Base-by-base conservation (phyloP, 1,139 yeast species). In the Magnusiomyces paraingens region DNA sequence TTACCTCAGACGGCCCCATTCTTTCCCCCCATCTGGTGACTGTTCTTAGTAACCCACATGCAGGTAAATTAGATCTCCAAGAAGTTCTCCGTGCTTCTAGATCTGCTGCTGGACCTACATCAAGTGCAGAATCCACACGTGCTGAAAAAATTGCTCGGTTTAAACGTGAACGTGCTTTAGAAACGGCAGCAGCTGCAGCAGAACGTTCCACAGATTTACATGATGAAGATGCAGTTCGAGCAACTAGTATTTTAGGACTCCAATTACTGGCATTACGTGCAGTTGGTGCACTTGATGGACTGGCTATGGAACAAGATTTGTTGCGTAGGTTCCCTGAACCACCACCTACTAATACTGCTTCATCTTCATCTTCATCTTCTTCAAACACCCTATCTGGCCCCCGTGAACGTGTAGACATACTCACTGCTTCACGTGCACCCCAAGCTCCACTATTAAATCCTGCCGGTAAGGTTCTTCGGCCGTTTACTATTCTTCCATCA, bases 391-490 rank as follows among this genome's bases (percentile, higher is more conserved):
- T 5, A 8, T 8, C 32, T n/a, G n/a, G n/a, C 32, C 32, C 32
- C 32, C 32, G 32, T 8, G 32, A 26, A 8, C 32, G 32, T 26
- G 32, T 26, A 4, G 32, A 26, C 32, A 4, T 26, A 8, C 32
- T 26, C 8, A 26, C 32, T 8, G 4, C 18, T n/a, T 10, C 17
- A 41, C 51, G 0, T 42, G 41, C 43, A 10, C 11, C 12, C 11
- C 43, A 2, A 8, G 21, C 47, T 5, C 60, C 61, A 2, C 62
- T 77, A 72, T 59, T 64, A 70, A 54, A 81, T 18, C 50, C 57
- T 11, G 80, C 80, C 51, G 97, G 97, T 2, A 86, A 83, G 66
- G 84, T 90, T 1, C 70, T 88, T 43, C 80, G 86, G 60, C 98
- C 97, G 6, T 93, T 93, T 68, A 87, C 94, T 0, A 78, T 93